Conservation (phyloP, 306 rosid species). For the Hylodesmum podocarpum region DNA sequence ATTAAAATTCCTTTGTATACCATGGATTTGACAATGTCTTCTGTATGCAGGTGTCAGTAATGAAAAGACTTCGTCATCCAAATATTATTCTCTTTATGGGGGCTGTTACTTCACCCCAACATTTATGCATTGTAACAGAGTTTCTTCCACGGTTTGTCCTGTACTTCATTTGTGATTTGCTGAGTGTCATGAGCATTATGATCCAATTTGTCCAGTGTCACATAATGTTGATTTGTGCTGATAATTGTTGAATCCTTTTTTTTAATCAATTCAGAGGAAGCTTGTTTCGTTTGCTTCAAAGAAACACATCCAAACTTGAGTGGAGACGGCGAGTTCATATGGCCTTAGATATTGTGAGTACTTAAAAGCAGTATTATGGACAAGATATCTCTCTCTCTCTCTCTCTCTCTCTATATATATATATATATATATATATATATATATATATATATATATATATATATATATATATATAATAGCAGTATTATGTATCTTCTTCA, state of each 20-base stretch:
- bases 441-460: too few relatives aligned
- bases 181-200: not conserved
- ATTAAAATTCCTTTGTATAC: not conserved
- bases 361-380: slow-evolving; percentile 6
- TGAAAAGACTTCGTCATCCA: slow-evolving; percentile 98
- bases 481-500: not conserved
- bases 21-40: slow-evolving; percentile 31
- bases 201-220: not conserved
- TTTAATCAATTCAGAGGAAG: slow-evolving; percentile 75
- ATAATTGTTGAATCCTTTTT: slow-evolving; percentile 27
- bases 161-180: slow-evolving; percentile 16
- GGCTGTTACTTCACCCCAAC: slow-evolving; percentile 93
- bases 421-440: too few relatives aligned
- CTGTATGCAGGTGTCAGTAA: slow-evolving; percentile 75
- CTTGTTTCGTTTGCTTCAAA: slow-evolving; percentile 84
- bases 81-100: slow-evolving; percentile 97
- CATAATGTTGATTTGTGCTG: slow-evolving; percentile 24
- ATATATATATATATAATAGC: too few relatives aligned
- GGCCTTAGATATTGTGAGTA: slow-evolving; percentile 95
- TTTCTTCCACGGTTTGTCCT: slow-evolving; percentile 90
- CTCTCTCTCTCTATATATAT: not conserved
- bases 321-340: slow-evolving; percentile 90
- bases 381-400: not conserved
- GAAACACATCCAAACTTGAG: slow-evolving; percentile 76
- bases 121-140: slow-evolving; percentile 91